Evolutionary conservation across 495 filamentous ascomycete genomes (phyloP), one percentile per base, ranked within the genome.

Genomic region (Margaritispora aquatica): DNA sequence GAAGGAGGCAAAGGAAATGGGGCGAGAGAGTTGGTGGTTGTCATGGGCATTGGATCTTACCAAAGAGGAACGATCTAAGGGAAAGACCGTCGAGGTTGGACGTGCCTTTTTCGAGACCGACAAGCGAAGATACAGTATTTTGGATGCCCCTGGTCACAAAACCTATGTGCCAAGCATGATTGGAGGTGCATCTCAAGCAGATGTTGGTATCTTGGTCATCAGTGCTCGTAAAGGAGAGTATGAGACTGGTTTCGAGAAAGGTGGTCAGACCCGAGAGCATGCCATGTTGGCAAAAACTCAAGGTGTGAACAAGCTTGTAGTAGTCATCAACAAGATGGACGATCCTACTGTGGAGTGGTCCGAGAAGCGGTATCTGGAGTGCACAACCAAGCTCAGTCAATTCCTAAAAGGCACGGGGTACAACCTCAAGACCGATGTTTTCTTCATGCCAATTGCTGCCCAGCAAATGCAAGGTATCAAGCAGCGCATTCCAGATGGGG

Each of bases 211-310:
- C 53, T 81, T 99, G 23, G 94, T 99, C 67, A 97, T 99, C 70
- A 93, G 88, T 59, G 91, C 94, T 0, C 89, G 94, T 58, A 98
- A 96, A 77, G 94, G 94, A 71, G 95, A 99, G 74, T 99, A 99
- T 69, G 94, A 99, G 75, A 97, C 94, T 36, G 94, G 94, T n/a
- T 99, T 99, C 71, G 94, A 97, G 70, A 96, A 95, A 75, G 94
- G 94, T 54, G 94, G 95, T 17, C 94, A 99, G 71, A 99, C 95
- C 46, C 81, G 94, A 68, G 94, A 99, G 76, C 94, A 98, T 72
- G 94, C 94, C 48, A 87, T 99, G 69, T 78, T 99, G 53, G 94
- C 94, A 51, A 95, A 96, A 73, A 99, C 96, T n/a, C 91, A 96
- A 68, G 93, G 94, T 68, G 94, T 99, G 27, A 89, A 89, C 77